These are phyloP conservation scores for Solanum medicagineum DNA, from an alignment of 257 asterid genomes.

Conservation along the genomic window DNA sequence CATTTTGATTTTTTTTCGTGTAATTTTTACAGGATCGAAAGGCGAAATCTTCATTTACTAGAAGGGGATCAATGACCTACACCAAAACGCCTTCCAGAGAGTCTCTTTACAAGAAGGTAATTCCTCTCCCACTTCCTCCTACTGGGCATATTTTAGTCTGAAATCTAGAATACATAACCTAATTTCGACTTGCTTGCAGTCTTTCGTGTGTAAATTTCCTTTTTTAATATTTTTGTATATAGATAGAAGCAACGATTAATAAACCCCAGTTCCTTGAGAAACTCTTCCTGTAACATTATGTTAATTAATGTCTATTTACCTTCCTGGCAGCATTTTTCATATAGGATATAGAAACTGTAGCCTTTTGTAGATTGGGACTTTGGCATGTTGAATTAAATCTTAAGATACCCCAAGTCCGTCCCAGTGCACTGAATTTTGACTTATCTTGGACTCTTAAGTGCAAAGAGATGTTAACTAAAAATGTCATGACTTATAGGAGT, in stretches of 20 bases:
- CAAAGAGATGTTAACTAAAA: background rate
- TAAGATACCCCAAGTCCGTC: background rate
- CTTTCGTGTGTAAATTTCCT: background rate
- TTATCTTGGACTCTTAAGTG: background rate
- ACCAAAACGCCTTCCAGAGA: slow-evolving; percentile 90
- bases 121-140: background rate
- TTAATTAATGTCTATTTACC: background rate
- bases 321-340: background rate
- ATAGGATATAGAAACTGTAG: background rate
- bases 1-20: background rate
- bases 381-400: background rate
- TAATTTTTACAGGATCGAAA: slow-evolving; percentile 50
- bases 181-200: background rate
- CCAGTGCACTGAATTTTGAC: background rate
- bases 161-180: background rate
- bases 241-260: background rate
- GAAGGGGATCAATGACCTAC: slow-evolving; percentile 81
- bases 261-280: background rate
- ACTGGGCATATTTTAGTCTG: background rate
- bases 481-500: background rate
- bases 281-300: background rate
- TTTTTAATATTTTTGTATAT: background rate
- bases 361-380: background rate
- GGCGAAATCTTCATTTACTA: slow-evolving; percentile 50
- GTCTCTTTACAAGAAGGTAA: slow-evolving; percentile 63